These are phyloP conservation scores for Botrytis galanthina DNA, from an alignment of 2,329 filamentous ascomycete genomes.

Conservation along the genomic window DNA sequence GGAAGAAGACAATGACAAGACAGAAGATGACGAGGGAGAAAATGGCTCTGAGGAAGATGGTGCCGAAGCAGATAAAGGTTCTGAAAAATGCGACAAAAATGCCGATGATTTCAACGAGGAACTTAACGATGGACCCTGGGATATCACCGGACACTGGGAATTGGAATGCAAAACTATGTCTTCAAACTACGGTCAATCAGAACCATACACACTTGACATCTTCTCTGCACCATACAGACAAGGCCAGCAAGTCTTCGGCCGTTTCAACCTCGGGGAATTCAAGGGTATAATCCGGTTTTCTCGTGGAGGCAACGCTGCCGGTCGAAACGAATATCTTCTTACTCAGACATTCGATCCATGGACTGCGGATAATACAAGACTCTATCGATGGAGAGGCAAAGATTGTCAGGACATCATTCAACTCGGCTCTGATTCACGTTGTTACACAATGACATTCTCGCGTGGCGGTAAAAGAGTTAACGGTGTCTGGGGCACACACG, in stretches of 20 bases:
- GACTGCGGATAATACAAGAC: background rate
- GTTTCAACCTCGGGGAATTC: background rate
- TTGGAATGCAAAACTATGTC: background rate
- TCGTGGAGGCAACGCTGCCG: background rate
- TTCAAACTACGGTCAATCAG: background rate
- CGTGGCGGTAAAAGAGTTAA: background rate
- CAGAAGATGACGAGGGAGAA: background rate
- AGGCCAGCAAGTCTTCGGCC: background rate
- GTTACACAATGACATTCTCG: background rate
- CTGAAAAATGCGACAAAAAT: background rate
- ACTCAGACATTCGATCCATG: background rate
- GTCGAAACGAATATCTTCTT: background rate
- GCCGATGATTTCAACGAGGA: background rate
- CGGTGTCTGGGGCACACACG: background rate
- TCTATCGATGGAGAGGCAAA: constrained; percentile 7
- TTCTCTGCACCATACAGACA: background rate
- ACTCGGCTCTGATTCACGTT: background rate
- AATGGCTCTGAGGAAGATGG: background rate
- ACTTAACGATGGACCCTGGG: background rate
- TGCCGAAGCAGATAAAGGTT: background rate
- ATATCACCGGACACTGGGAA: background rate
- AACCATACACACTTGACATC: background rate
- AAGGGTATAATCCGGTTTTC: background rate
- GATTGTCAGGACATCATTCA: background rate
- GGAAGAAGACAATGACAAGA: background rate